Percentiles rank a stretch among this genome's conserved stretches.
These are phyloP conservation scores for Aspergillus felis DNA, from an alignment of 2,329 filamentous ascomycete species.

Conservation along the genomic window DNA sequence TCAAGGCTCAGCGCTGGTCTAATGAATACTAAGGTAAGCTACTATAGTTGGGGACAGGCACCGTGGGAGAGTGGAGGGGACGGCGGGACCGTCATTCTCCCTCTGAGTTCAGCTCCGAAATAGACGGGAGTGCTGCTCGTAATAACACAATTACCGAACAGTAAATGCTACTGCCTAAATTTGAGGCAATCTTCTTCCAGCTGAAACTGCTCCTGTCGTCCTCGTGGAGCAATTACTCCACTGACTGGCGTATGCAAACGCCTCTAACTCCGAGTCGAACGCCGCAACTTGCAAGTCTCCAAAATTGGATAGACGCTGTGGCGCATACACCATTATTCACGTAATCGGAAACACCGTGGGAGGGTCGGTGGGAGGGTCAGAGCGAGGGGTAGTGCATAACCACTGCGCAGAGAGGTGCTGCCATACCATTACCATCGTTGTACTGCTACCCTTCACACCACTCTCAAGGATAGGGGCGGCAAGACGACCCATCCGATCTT, in stretches of 20 bases:
- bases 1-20: too few species aligned
- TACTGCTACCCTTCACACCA: background rate
- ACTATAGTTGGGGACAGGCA: too few species aligned
- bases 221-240: background rate
- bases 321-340: background rate
- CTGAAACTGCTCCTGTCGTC: background rate
- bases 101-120: too few species aligned
- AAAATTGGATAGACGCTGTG: background rate
- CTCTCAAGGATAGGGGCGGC: background rate
- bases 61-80: background rate
- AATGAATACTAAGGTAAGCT: too few species aligned
- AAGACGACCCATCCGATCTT: background rate
- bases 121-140: too few species aligned
- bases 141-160: background rate
- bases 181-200: background rate
- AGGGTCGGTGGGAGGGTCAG: background rate
- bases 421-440: background rate
- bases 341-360: background rate
- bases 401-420: background rate
- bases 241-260: background rate
- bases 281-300: background rate
- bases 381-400: background rate
- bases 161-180: background rate
- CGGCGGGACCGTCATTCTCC: too few species aligned
- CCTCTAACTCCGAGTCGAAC: background rate